phyloP scores from a whole-genome alignment of 2,329 filamentous ascomycete species.

The Monosporascus ibericus region DNA sequence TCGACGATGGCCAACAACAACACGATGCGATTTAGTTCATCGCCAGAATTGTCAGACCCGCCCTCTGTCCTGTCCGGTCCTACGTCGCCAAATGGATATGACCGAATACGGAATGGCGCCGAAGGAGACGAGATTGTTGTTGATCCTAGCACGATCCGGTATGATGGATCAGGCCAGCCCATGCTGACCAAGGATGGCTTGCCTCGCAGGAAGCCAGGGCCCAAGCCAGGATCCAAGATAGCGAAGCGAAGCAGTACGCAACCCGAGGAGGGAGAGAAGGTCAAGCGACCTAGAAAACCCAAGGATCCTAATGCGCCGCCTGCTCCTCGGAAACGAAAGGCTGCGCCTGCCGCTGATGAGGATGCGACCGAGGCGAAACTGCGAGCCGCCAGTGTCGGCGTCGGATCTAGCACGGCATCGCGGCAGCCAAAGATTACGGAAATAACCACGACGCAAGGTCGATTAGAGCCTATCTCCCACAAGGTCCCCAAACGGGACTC shows the following conservation, averaged over 20 bases:
- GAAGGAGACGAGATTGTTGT: constrained; percentile 27
- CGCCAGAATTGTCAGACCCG: constrained; percentile 27
- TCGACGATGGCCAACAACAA: neutral
- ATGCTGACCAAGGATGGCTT: constrained; percentile 51
- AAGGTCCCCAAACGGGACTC: constrained; percentile 47
- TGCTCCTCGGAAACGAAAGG: constrained; percentile 49
- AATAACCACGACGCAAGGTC: constrained; percentile 18
- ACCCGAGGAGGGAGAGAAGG: constrained; percentile 34
- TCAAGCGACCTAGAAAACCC: constrained; percentile 49
- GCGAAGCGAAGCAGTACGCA: constrained; percentile 36
- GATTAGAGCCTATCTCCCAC: constrained; percentile 31
- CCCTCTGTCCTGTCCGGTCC: constrained; percentile 26
- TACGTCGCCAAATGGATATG: constrained; percentile 19
- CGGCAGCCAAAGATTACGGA: constrained; percentile 37
- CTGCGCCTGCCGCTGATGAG: constrained; percentile 26
- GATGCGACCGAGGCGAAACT: constrained; percentile 21
- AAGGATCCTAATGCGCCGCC: constrained; percentile 54
- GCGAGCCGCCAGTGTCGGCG: constrained; percentile 18
- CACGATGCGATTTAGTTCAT: constrained; percentile 23
- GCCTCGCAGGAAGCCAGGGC: constrained; percentile 58
- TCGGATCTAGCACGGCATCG: constrained; percentile 18
- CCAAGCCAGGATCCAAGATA: constrained; percentile 54
- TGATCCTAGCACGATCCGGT: constrained; percentile 25
- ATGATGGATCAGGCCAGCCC: constrained; percentile 28
- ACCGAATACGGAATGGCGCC: constrained; percentile 16